A percentile compares a stretch with the other conserved stretches of the same genome.
These are phyloP conservation scores for Botrytis byssoidea DNA, from an alignment of 2,329 filamentous ascomycete genomes.

Conservation along the genomic window DNA sequence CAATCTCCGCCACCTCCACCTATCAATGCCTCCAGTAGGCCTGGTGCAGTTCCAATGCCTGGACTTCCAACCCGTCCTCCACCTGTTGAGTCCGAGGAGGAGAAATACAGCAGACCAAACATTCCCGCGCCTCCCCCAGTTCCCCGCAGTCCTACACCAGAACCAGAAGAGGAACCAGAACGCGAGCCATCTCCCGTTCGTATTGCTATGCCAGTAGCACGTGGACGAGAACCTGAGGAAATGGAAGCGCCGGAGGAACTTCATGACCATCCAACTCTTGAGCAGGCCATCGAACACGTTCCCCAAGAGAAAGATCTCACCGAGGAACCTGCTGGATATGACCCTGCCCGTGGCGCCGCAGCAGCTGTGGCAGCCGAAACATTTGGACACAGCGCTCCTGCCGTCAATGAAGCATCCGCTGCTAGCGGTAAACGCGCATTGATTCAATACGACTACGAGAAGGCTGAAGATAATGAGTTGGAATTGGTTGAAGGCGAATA, in stretches of 20 bases:
- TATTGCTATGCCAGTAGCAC: slow-evolving; percentile 80
- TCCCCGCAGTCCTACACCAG: slow-evolving; percentile 40
- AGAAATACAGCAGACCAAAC: slow-evolving; percentile 52
- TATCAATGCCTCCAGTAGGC: slow-evolving; percentile 49
- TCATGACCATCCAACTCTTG: slow-evolving; percentile 55
- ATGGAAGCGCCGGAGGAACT: slow-evolving; percentile 52
- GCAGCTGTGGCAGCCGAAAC: slow-evolving; percentile 52
- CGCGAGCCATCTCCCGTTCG: slow-evolving; percentile 73
- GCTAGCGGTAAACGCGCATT: slow-evolving; percentile 69
- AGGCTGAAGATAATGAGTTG: slow-evolving; percentile 95
- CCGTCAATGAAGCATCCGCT: slow-evolving; percentile 46
- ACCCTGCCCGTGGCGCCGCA: slow-evolving; percentile 58
- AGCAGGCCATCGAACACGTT: slow-evolving; percentile 60
- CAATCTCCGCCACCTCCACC: slow-evolving; percentile 41
- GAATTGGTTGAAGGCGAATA: slow-evolving; percentile 85
- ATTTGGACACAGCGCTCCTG: slow-evolving; percentile 42
- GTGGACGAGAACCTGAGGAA: slow-evolving; percentile 51
- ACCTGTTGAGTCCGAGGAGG: slow-evolving; percentile 45
- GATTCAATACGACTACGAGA: slow-evolving; percentile 94
- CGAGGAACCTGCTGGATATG: slow-evolving; percentile 62
- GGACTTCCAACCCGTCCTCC: slow-evolving; percentile 66
- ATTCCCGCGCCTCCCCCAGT: slow-evolving; percentile 44
- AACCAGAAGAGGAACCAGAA: slow-evolving; percentile 43
- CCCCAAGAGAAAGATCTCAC: slow-evolving; percentile 63
- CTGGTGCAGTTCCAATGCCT: slow-evolving; percentile 75